Conservation (phyloP, 1,284 basidiomycete species). For the Mycosarcoma mackinlayi region DNA sequence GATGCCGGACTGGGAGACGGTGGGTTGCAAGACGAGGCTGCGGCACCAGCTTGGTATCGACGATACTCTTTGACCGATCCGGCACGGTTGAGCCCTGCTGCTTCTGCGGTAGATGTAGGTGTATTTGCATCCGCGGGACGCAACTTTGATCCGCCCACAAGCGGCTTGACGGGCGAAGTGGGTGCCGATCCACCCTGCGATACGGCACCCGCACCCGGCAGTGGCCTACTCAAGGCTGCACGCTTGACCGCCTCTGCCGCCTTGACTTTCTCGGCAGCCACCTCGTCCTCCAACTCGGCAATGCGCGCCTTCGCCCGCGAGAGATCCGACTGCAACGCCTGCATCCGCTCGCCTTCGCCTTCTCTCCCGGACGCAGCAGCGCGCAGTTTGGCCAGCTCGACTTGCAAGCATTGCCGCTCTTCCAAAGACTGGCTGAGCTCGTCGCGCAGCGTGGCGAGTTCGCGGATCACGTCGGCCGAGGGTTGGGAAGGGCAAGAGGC, state of each 20-base stretch:
- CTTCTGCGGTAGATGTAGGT: not conserved
- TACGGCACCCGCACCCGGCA: slow-evolving; percentile 24
- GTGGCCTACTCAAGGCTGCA: slow-evolving; percentile 12
- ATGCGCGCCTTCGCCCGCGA: slow-evolving; percentile 15
- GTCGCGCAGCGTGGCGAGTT: slow-evolving; percentile 28
- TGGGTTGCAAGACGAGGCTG: not conserved
- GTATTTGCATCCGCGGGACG: slow-evolving; percentile 1
- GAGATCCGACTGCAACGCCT: slow-evolving; percentile 18
- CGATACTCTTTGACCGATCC: slow-evolving; percentile 59
- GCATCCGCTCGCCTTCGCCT: slow-evolving; percentile 5
- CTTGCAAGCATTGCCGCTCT: slow-evolving; percentile 20
- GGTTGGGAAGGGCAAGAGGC: not conserved
- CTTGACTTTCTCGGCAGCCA: slow-evolving; percentile 17
- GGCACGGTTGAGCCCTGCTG: slow-evolving; percentile 28
- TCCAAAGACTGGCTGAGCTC: slow-evolving; percentile 28
- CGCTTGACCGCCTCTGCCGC: slow-evolving; percentile 15
- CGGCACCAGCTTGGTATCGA: slow-evolving; percentile 19
- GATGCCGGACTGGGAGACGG: slow-evolving; percentile 17
- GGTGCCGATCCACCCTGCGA: slow-evolving; percentile 18
- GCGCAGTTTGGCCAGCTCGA: slow-evolving; percentile 28
- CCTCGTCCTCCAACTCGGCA: slow-evolving; percentile 31
- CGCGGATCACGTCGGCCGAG: not conserved
- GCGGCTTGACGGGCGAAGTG: slow-evolving; percentile 27
- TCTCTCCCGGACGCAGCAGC: slow-evolving; percentile 22
- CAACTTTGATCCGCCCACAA: slow-evolving; percentile 19